Conservation (phyloP, 148 eudicot species). For the Pouteria glomerata region DNA sequence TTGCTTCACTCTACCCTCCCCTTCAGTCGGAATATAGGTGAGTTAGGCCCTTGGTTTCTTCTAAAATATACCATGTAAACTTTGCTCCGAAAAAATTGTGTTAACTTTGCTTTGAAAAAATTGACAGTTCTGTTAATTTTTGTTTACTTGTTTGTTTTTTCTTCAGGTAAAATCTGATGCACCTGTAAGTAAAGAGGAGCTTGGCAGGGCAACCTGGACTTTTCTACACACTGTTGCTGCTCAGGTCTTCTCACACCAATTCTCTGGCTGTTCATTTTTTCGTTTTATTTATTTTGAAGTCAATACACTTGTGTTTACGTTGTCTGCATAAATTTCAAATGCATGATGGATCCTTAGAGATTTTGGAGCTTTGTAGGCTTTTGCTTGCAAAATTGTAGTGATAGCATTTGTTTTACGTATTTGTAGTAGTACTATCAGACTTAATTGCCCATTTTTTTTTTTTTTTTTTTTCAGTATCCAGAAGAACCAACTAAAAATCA, state of each 20-base stretch:
- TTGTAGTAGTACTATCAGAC: neutral
- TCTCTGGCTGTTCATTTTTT: constrained; percentile 4
- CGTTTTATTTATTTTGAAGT: neutral
- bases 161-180: constrained; percentile 45
- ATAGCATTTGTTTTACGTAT: neutral
- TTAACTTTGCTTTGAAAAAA: neutral
- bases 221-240: constrained; percentile 95
- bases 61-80: no score
- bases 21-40: no score
- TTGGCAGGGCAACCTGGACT: constrained; percentile 96
- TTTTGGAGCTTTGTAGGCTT: neutral
- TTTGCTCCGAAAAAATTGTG: neutral
- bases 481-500: constrained; percentile 91
- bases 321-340: neutral
- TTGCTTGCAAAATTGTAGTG: neutral
- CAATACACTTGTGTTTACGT: neutral
- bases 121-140: neutral
- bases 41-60: no score
- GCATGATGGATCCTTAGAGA: neutral
- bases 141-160: neutral
- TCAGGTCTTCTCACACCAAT: constrained; percentile 47
- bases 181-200: constrained; percentile 74
- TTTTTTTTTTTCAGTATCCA: constrained; percentile 59
- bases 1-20: no score
- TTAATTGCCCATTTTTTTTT: neutral